Evolutionary conservation across 176 grass and related monocot genomes (phyloP).

Genomic region (Avena insularis): DNA sequence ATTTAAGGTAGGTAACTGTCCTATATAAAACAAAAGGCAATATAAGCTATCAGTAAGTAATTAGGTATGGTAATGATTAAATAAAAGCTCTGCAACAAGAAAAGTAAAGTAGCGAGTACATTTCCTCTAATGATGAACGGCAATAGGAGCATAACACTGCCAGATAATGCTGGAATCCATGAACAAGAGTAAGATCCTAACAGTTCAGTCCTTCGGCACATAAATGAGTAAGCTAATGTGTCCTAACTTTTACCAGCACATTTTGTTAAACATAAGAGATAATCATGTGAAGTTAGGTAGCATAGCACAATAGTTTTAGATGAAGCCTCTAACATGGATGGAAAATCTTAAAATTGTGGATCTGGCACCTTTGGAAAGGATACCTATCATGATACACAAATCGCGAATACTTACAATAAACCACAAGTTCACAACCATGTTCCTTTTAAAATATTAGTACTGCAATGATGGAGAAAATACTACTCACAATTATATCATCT

Average conservation of each 20-base stretch:
- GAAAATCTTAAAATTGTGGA: not conserved
- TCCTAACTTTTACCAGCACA: too few species aligned
- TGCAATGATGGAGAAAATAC: not conserved
- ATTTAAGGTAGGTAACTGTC: too few species aligned
- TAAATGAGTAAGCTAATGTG: not conserved
- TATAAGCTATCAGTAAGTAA: not conserved
- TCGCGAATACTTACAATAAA: not conserved
- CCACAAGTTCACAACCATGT: not conserved
- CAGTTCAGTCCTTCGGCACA: constrained; percentile 7
- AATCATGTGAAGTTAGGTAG: not conserved
- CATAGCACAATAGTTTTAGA: constrained; percentile 2
- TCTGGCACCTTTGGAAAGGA: constrained; percentile 19
- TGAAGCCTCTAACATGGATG: not conserved
- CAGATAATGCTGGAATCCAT: constrained; percentile 7
- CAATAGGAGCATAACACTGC: not conserved
- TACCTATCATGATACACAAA: constrained; percentile 20
- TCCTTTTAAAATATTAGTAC: constrained; percentile 15
- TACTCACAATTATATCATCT: not conserved
- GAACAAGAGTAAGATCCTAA: constrained; percentile 11
- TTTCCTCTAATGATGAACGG: constrained; percentile 6
- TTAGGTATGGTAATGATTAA: constrained; percentile 3
- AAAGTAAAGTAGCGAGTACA: not conserved
- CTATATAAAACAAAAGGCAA: too few species aligned
- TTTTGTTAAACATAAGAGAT: too few species aligned
- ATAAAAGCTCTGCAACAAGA: not conserved